Evolutionary conservation across 2,329 filamentous ascomycete species (phyloP), one percentile per base, ranked within the genome.

Genomic region (Fusarium ambrosium): DNA sequence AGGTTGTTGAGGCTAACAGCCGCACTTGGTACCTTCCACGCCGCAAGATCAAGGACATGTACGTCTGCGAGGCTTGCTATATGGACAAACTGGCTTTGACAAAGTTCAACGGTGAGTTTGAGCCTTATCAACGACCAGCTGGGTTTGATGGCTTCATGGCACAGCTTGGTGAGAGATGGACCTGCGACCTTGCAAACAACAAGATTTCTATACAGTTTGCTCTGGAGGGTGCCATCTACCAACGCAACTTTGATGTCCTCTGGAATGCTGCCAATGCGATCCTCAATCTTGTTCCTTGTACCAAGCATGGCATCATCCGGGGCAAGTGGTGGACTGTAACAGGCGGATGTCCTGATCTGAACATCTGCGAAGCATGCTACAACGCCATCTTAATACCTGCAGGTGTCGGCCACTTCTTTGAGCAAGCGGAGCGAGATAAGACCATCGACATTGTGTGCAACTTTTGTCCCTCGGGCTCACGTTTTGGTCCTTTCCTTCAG

Each of bases 281-380:
- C 6, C 66, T 68, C 6, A 58, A 64, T 0, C 70, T 80, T 1
- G 71, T 80, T 0, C 77, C 77, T 0, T 84, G 83, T 34, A 80
- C 79, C 0, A 66, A 66, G 0, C 61, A 79, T 1, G 81, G 80
- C 0, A 79, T 83, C 27, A 51, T 76, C 0, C 67, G 79, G 2
- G 81, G 81, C 1, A 82, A 79, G 1, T 84, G 82, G 81, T 84
- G 81, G 78, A 83, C 82, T 0, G 41, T 83, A 1, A 18, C 63
- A 0, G 78, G 79, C 1, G 77, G 69, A 0, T 76, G 79, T 14
- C 64, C 69, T 0, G 76, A 75, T 0, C 77, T 79, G 9, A 72
- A 74, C 14, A 72, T 84, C 0, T 84, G 83, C 36, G 79, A 83
- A 32, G 80, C 81, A 5, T 85, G 83, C 51, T 79, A 81, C 61